phyloP scores from a whole-genome alignment of 2,329 filamentous ascomycete species.

The Seiridium cupressi region DNA sequence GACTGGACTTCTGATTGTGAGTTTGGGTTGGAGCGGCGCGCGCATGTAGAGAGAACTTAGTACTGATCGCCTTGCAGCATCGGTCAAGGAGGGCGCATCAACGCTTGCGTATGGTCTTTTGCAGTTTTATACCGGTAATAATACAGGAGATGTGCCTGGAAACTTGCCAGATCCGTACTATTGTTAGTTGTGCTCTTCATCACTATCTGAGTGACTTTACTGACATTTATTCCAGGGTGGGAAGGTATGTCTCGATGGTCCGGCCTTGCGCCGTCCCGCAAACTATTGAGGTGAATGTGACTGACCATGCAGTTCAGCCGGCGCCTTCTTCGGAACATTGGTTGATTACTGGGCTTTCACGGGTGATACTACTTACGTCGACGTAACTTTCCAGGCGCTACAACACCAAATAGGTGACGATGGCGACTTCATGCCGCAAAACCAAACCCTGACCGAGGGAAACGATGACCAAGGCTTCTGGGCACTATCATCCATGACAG shows the following conservation, averaged over 20 bases:
- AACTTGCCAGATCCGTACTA: slow-evolving; percentile 34
- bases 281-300: too few species aligned
- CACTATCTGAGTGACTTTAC: background rate
- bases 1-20: slow-evolving; percentile 13
- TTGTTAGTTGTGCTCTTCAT: slow-evolving; percentile 32
- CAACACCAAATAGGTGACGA: slow-evolving; percentile 39
- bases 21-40: background rate
- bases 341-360: slow-evolving; percentile 57
- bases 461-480: slow-evolving; percentile 61
- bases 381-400: slow-evolving; percentile 39
- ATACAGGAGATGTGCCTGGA: slow-evolving; percentile 15
- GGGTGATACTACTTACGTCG: slow-evolving; percentile 47
- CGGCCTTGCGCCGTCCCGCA: background rate
- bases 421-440: slow-evolving; percentile 40
- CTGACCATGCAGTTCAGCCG: slow-evolving; percentile 11
- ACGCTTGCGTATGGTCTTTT: slow-evolving; percentile 15
- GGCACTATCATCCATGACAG: slow-evolving; percentile 59
- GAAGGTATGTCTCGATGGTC: background rate
- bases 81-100: slow-evolving; percentile 12
- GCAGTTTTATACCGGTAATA: slow-evolving; percentile 17
- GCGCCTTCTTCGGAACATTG: slow-evolving; percentile 51
- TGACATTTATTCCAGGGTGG: background rate
- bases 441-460: slow-evolving; percentile 32
- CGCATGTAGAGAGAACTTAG: background rate
- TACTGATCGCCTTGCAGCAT: slow-evolving; percentile 9